Evolutionary conservation across 495 filamentous ascomycete genomes (phyloP).

Genomic region (Wilcoxina mikolae): DNA sequence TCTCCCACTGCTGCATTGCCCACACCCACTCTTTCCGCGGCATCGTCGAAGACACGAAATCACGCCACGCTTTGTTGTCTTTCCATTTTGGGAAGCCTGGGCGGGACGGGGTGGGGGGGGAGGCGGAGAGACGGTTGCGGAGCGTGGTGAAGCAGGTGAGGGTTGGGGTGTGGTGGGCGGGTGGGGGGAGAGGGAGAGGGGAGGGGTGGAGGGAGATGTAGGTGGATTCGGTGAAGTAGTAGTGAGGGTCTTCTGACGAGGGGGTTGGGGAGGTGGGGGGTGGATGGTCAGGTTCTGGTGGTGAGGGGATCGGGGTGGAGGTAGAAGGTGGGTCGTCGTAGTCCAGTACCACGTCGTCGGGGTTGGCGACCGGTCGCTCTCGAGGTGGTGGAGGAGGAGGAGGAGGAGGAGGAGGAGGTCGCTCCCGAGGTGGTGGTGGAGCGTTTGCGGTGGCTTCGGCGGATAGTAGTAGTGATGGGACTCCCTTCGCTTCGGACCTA

Average conservation of each 20-base stretch:
- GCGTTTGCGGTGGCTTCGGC: slow-evolving; percentile 15
- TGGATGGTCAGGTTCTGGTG: too few relatives aligned
- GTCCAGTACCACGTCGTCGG: slow-evolving; percentile 17
- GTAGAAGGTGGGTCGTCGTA: slow-evolving; percentile 6
- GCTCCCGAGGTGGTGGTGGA: slow-evolving; percentile 4
- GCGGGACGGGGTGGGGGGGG: background rate
- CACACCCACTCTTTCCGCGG: slow-evolving; percentile 8
- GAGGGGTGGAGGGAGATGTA: slow-evolving; percentile 5
- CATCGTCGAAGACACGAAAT: background rate
- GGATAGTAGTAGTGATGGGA: slow-evolving; percentile 46
- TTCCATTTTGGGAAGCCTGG: background rate
- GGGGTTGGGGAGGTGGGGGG: slow-evolving; percentile 22
- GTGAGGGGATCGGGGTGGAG: too few relatives aligned
- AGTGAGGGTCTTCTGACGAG: background rate
- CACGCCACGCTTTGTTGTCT: background rate
- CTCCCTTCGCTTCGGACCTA: slow-evolving; percentile 56
- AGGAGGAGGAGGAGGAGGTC: background rate
- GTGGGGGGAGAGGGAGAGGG: slow-evolving; percentile 2
- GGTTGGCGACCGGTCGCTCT: background rate
- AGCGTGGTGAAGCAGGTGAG: slow-evolving; percentile 12
- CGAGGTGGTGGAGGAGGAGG: background rate
- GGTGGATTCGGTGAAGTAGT: slow-evolving; percentile 2
- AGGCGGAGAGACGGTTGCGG: background rate
- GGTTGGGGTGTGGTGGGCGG: slow-evolving; percentile 15
- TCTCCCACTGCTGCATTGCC: slow-evolving; percentile 9